Conservation (phyloP, 257 asterid species). For the Schizonepeta tenuifolia region DNA sequence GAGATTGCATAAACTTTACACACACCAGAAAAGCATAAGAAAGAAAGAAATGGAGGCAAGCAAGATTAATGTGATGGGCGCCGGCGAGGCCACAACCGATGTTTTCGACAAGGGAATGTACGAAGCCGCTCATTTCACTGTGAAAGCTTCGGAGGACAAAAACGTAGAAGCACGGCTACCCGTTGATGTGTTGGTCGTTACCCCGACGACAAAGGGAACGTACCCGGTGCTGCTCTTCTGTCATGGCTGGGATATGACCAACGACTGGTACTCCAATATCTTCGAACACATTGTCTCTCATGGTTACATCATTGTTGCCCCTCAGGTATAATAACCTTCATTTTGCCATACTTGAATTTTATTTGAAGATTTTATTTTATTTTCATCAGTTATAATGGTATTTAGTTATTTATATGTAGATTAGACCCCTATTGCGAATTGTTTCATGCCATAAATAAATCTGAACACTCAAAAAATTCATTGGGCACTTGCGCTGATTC, state of each 20-base stretch:
- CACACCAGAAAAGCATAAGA: neutral
- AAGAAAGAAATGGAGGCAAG: neutral
- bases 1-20: neutral
- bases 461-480: too few species aligned
- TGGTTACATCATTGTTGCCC: constrained; percentile 58
- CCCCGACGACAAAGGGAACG: constrained; percentile 44
- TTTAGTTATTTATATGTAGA: too few species aligned
- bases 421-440: too few species aligned
- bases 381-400: too few species aligned
- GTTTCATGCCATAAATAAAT: too few species aligned
- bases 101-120: constrained; percentile 52
- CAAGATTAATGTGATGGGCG: neutral
- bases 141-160: constrained; percentile 34
- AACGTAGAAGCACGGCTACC: constrained; percentile 25
- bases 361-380: too few species aligned
- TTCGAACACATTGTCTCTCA: constrained; percentile 61
- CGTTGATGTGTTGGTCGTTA: constrained; percentile 37
- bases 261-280: constrained; percentile 46
- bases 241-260: constrained; percentile 51
- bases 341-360: neutral
- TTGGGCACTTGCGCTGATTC: too few species aligned
- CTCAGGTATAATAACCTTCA: constrained; percentile 38
- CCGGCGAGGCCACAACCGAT: constrained; percentile 13
- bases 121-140: constrained; percentile 24
- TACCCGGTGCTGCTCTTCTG: constrained; percentile 56